Evolutionary conservation across 2,329 filamentous ascomycete species (phyloP).

Genomic region (Stachybotrys chartarum): DNA sequence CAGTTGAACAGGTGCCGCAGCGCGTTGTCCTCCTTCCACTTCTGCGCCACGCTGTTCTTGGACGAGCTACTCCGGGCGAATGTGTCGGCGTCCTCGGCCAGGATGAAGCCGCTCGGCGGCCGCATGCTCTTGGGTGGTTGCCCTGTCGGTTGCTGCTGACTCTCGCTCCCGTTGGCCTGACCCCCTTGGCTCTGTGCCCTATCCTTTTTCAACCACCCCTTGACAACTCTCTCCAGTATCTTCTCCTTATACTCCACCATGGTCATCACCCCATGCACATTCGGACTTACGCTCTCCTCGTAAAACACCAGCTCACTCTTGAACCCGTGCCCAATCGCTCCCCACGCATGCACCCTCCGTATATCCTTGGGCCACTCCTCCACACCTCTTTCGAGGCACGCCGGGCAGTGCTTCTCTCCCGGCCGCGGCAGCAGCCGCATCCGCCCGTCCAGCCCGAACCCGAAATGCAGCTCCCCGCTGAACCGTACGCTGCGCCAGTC

Average conservation of each 20-base stretch:
- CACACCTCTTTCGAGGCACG: background rate
- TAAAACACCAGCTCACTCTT: slow-evolving; percentile 31
- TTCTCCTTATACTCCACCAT: slow-evolving; percentile 27
- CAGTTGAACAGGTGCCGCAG: slow-evolving; percentile 26
- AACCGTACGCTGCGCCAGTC: slow-evolving; percentile 26
- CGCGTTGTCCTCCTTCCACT: slow-evolving; percentile 26
- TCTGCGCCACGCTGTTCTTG: slow-evolving; percentile 26
- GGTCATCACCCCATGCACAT: slow-evolving; percentile 20
- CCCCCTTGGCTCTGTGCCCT: slow-evolving; percentile 2
- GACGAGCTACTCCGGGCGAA: slow-evolving; percentile 27
- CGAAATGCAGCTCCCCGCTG: slow-evolving; percentile 30
- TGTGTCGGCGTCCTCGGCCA: slow-evolving; percentile 26
- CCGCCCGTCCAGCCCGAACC: slow-evolving; percentile 27
- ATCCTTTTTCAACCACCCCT: slow-evolving; percentile 19
- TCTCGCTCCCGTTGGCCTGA: too few species aligned
- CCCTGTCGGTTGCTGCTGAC: background rate
- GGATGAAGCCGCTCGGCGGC: slow-evolving; percentile 14
- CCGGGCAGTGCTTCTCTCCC: slow-evolving; percentile 26
- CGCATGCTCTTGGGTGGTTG: background rate
- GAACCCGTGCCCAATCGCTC: slow-evolving; percentile 25
- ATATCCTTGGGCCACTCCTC: slow-evolving; percentile 23
- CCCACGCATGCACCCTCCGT: slow-evolving; percentile 26
- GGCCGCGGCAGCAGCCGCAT: slow-evolving; percentile 25
- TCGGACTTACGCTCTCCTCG: slow-evolving; percentile 25
- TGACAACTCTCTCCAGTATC: slow-evolving; percentile 24